A percentile compares a stretch with the other conserved stretches of the same genome.
phyloP scores from a whole-genome alignment of 177 flowering plant genomes.

The Vitis hybrid region DNA sequence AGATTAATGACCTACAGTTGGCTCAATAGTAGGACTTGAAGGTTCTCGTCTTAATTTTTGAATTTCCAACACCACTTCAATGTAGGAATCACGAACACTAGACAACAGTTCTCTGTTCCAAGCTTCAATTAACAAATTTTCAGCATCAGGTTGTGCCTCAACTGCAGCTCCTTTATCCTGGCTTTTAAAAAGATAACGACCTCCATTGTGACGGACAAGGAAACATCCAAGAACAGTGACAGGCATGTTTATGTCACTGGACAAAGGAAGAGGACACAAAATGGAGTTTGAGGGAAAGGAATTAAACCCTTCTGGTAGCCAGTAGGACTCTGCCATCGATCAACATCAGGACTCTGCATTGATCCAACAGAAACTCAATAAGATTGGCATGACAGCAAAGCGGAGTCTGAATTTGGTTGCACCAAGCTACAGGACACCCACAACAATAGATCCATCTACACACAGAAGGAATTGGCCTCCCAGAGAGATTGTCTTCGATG shows the following conservation, averaged over 20 bases:
- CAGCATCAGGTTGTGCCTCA: constrained; percentile 56
- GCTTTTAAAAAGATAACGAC: constrained; percentile 75
- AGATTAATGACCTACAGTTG: constrained; percentile 37
- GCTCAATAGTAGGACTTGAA: constrained; percentile 46
- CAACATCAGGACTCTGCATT: too few relatives aligned
- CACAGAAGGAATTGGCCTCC: too few relatives aligned
- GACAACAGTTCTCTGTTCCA: constrained; percentile 95
- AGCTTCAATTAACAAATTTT: constrained; percentile 74
- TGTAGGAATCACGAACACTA: constrained; percentile 87
- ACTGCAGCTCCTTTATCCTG: constrained; percentile 35
- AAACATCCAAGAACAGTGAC: constrained; percentile 80
- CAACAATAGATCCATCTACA: too few relatives aligned
- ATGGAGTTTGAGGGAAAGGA: constrained; percentile 41
- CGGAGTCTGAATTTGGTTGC: too few relatives aligned
- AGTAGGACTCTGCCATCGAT: too few relatives aligned
- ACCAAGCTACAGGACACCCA: too few relatives aligned
- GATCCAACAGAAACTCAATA: too few relatives aligned
- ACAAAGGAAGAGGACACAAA: constrained; percentile 89
- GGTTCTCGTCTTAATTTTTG: constrained; percentile 72
- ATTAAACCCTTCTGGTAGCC: background rate
- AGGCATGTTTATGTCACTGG: constrained; percentile 56
- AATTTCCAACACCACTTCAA: constrained; percentile 76
- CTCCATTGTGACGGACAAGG: constrained; percentile 80
- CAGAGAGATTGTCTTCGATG: too few relatives aligned
- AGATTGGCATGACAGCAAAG: too few relatives aligned